Evolutionary conservation across 306 rosid genomes (phyloP).

Genomic region (Luffa aegyptiaca): DNA sequence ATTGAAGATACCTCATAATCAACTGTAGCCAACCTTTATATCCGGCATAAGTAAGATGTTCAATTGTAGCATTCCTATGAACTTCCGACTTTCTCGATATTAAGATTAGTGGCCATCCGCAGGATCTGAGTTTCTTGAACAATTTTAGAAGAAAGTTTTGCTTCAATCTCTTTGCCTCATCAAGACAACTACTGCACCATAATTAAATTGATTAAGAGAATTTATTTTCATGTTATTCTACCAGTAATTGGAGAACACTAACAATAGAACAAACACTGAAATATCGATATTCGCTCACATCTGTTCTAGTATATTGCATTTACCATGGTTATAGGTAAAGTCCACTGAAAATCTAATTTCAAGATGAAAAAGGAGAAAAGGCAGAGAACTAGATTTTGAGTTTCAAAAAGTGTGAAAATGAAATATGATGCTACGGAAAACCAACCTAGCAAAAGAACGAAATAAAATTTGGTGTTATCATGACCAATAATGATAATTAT

Average conservation of each 20-base stretch:
- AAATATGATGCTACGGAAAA: not conserved
- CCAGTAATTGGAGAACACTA: not conserved
- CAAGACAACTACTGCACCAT: conserved; percentile 26
- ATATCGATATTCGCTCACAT: not conserved
- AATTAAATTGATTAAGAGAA: not conserved
- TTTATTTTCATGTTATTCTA: not conserved
- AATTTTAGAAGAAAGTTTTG: conserved; percentile 30
- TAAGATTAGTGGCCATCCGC: conserved; percentile 66
- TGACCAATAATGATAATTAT: not conserved
- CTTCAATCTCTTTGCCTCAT: conserved; percentile 41
- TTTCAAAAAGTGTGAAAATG: not conserved
- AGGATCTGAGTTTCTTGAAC: conserved; percentile 38
- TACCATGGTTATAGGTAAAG: not conserved
- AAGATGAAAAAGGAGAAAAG: not conserved
- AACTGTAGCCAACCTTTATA: conserved; percentile 46
- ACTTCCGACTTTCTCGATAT: conserved; percentile 43
- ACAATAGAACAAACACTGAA: not conserved
- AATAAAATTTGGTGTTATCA: not conserved
- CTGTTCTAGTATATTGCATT: not conserved
- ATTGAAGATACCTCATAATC: conserved; percentile 56
- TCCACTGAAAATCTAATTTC: not conserved
- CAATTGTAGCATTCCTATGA: conserved; percentile 31
- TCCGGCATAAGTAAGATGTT: conserved; percentile 50
- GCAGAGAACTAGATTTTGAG: not conserved
- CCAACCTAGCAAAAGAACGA: not conserved